Conservation (phyloP, 176 grass and related monocot genomes). For the Areca catechu region DNA sequence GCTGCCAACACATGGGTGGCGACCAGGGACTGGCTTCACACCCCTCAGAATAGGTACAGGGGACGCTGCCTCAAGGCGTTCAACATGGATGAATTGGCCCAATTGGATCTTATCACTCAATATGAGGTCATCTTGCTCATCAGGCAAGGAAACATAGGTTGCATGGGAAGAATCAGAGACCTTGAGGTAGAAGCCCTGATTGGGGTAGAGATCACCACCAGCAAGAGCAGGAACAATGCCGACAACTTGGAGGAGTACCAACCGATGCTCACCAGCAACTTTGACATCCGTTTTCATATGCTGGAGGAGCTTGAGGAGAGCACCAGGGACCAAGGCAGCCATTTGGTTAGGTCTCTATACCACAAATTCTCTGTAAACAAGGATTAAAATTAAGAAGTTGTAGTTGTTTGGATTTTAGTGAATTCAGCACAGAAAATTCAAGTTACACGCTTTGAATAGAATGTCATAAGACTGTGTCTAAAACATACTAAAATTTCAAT, state of each 20-base stretch:
- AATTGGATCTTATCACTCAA: constrained; percentile 16
- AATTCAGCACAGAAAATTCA: too few species aligned
- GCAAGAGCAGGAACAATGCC: constrained; percentile 20
- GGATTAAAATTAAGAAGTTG: too few species aligned
- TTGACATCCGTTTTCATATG: constrained; percentile 20
- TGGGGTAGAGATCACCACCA: constrained; percentile 20
- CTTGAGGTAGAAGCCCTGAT: constrained; percentile 20
- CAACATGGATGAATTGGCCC: constrained; percentile 18
- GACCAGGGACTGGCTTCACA: constrained; percentile 18
- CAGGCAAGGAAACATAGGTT: constrained; percentile 14
- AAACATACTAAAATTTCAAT: too few species aligned
- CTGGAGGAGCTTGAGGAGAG: constrained; percentile 19
- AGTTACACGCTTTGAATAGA: too few species aligned
- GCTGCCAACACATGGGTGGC: constrained; percentile 10
- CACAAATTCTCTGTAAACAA: too few species aligned
- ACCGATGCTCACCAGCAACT: constrained; percentile 13
- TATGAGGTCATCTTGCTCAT: constrained; percentile 18
- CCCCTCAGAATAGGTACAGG: constrained; percentile 13
- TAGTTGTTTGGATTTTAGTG: too few species aligned
- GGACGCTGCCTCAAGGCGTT: constrained; percentile 13
- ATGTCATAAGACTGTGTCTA: too few species aligned
- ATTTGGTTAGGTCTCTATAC: neutral
- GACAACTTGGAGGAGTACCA: constrained; percentile 10
- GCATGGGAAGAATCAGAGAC: constrained; percentile 21
- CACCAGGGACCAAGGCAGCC: constrained; percentile 18